Evolutionary conservation across 768 basidiomycete species (phyloP), one percentile per base, ranked within the genome.

Genomic region (Kwoniella sp.): DNA sequence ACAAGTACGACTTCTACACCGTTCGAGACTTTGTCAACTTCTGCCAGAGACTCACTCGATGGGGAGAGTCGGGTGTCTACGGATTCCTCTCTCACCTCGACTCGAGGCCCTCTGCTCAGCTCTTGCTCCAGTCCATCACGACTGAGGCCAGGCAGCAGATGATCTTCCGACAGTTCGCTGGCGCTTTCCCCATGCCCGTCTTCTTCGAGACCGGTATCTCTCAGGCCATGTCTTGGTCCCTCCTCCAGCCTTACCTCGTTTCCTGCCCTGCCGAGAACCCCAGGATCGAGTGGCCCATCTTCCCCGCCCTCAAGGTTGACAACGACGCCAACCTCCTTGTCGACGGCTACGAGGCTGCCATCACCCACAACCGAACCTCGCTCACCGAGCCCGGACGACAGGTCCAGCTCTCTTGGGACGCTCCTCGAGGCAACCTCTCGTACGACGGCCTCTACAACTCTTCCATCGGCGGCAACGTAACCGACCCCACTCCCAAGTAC

Each of bases 11-110:
- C 12, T 83, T 83, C 73, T 69, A 77, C 19, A 80, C 77, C 26
- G 82, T 84, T 7, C 77, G 77, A 26, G 80, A 80, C 59, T 84
- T 81, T 62, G 65, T 85, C 53, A 80, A 83, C 60, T 83, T 83
- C 72, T 81, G 77, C 59, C 80, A 82, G 64, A 79, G 79, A 64
- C 74, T 79, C 25, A 76, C 75, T 1, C 60, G 75, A 49, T 76
- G 70, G 68, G 69, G 64, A 25, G 82, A 83, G 63, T 78, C 79
- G 0, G 82, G 83, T 10, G 80, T 81, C 14, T 81, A 80, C 60
- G 83, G 84, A 8, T 85, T 85, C 77, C 69, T 85, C n/a, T 75
- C 79, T 45, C 82, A 83, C 65, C 78, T 86, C 32, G 75, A 84
- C 69, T 81, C 81, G 19, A 77, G 82, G 28, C 77, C 80, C 2